Base-by-base conservation (phyloP, 164 flowering plant genomes). In the Stephania japonica region DNA sequence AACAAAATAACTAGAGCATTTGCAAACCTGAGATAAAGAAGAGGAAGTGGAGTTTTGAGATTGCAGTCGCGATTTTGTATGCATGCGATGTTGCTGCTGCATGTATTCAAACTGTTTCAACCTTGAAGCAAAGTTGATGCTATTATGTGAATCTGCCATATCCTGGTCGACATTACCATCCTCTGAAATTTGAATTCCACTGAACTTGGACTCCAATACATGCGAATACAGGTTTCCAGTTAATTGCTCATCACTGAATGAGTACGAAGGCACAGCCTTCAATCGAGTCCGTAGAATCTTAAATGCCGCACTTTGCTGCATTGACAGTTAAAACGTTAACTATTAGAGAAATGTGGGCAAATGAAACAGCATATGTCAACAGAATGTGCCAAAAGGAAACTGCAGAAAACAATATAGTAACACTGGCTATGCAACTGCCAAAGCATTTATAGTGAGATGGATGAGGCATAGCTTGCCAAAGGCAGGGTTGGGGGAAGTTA, bases 231-330 rank as follows among this genome's bases (percentile, higher is more conserved):
- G 74, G 53, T 73, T 78, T 56, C 78, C 84, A 32, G 81, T 70
- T 47, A 61, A 71, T 67, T 85, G 91, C 70, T 88, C 92, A 49
- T 84, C 84, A 71, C 70, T 86, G 77, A 93, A 85, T 44, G 91
- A 83, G 79, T 83, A 86, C 21, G 97, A 75, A 69, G 97, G 98
- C 11, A 95, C 91, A 42, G 97, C 86, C 80, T 82, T 91, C 74
- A 95, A 78, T 42, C 98, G 88, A 70, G 96, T 95, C 56, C 87
- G 80, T 50, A 93, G 79, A 72, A 90, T 88, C 85, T 90, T 93
- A 80, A 95, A 95, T 66, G 98, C 98, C 4, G 87, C 86, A 83
- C 98, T 95, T 95, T 93, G 99, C 99, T 95, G 93, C 86, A 86
- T 53, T 24, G 16, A 71, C 10, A 42, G 65, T 26, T 56, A 44